A percentile compares a stretch with the other conserved stretches of the same genome.
Evolutionary conservation across 352 stramenopile species (phyloP).

Genomic region (Pythium phragmiticola): DNA sequence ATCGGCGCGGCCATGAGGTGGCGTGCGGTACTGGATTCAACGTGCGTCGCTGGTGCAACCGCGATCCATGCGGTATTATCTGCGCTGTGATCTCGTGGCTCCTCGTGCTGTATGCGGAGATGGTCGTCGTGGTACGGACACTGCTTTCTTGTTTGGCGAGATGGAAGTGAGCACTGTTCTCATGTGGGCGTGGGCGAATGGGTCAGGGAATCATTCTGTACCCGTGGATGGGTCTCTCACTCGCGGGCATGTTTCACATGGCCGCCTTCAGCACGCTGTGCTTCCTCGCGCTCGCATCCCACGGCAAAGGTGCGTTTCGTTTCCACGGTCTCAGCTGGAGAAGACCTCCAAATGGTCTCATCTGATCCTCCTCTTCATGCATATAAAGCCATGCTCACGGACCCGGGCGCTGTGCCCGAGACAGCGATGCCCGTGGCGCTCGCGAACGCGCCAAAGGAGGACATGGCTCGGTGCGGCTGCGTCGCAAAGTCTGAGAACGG

Average conservation of each 20-base stretch:
- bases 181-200: not conserved
- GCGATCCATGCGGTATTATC: slow-evolving; percentile 88
- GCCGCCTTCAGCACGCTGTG: slow-evolving; percentile 57
- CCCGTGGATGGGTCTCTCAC: slow-evolving; percentile 87
- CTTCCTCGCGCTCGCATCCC: slow-evolving; percentile 90
- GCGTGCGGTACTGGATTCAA: slow-evolving; percentile 80
- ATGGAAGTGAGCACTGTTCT: too few relatives aligned
- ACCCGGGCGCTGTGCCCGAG: slow-evolving; percentile 96
- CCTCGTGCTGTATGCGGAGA: slow-evolving; percentile 90
- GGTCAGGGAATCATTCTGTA: slow-evolving; percentile 83
- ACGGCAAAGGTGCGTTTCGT: slow-evolving; percentile 88
- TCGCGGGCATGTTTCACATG: slow-evolving; percentile 69
- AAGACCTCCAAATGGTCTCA: not conserved
- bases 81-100: slow-evolving; percentile 90
- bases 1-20: slow-evolving; percentile 44
- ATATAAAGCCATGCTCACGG: slow-evolving; percentile 93
- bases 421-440: slow-evolving; percentile 88
- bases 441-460: slow-evolving; percentile 71
- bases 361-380: slow-evolving; percentile 4
- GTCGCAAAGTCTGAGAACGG: not conserved
- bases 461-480: slow-evolving; percentile 49
- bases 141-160: too few relatives aligned
- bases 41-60: slow-evolving; percentile 89
- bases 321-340: not conserved
- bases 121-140: slow-evolving; percentile 75